Evolutionary conservation across 495 filamentous ascomycete species (phyloP).

Genomic region (Neurospora discreta): DNA sequence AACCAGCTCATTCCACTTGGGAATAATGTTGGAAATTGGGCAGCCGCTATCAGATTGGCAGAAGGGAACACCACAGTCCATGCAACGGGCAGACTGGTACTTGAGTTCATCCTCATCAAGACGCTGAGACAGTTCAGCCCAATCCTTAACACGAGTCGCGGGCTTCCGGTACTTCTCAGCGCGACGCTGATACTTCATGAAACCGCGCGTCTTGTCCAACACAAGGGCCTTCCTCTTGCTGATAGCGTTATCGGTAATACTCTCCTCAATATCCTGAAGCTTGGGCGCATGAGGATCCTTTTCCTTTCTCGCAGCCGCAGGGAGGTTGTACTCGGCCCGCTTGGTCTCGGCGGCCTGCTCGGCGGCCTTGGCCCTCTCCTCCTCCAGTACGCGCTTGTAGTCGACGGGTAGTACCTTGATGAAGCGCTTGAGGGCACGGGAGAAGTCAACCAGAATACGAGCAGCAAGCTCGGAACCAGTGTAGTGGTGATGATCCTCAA

Average conservation of each 20-base stretch:
- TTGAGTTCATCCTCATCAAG: constrained; percentile 96
- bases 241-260: constrained; percentile 68
- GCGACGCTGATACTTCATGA: constrained; percentile 97
- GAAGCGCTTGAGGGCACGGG: constrained; percentile 80
- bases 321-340: constrained; percentile 68
- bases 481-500: constrained; percentile 99
- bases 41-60: constrained; percentile 97
- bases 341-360: constrained; percentile 76
- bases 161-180: constrained; percentile 90
- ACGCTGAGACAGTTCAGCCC: constrained; percentile 82
- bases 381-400: constrained; percentile 88
- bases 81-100: constrained; percentile 96
- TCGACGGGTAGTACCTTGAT: constrained; percentile 92
- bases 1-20: constrained; percentile 95
- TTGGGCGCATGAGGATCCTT: constrained; percentile 65
- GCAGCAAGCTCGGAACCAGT: constrained; percentile 96
- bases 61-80: constrained; percentile 99
- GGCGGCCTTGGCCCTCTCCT: constrained; percentile 76
- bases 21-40: constrained; percentile 98
- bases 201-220: constrained; percentile 93
- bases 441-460: constrained; percentile 94
- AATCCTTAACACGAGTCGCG: constrained; percentile 82
- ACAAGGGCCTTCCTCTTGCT: constrained; percentile 95
- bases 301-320: constrained; percentile 50
- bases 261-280: constrained; percentile 92